Evolutionary conservation across 2,329 filamentous ascomycete genomes (phyloP), one percentile per base, ranked within the genome.

Genomic region (Dothidotthia symphoricarpi): DNA sequence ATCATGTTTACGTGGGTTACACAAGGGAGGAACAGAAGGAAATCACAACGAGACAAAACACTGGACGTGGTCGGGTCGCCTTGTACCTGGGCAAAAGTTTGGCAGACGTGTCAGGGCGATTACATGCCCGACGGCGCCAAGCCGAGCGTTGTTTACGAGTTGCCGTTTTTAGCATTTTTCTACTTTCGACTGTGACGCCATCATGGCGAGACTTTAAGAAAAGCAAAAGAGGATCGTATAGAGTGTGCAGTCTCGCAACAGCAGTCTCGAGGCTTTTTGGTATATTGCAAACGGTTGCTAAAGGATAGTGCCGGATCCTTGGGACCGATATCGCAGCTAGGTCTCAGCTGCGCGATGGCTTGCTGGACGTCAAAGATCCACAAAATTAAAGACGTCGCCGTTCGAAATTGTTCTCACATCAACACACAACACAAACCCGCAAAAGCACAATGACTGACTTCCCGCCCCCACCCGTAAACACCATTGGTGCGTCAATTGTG

Each of bases 391-490:
- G 22, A 9, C 28, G 16, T 27, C 22, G 32, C 24, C 8, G 31
- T 40, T 36, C 34, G 29, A 39, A 35, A 32, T 32, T 30, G 26
- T 24, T 35, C 33, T 27, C 14, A 17, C 25, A 29, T 17, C 31
- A 39, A 40, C 40, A 39, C 32, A 36, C 36, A 30, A 34, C 34
- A 41, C 32, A 10, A 39, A 14, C 13, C 16, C 25, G 19, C 24
- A 32, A 28, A 25, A 16, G 41, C 15, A 12, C 30, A 24, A 67
- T 67, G 63, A 51, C 62, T 36, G 54, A 64, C 30, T 66, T 55
- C 62, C 88, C 88, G 51, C 88, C 88, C 19, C 80, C 85, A 9
- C 84, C 87, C 3, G 81, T 86, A 53, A 81, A 81, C 61, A 85
- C 85, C 49, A 91, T 95, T 72, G 78, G 76, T 79, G 67, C 30